Evolutionary conservation across 176 grass and related monocot genomes (phyloP).

Genomic region (Canna indica): DNA sequence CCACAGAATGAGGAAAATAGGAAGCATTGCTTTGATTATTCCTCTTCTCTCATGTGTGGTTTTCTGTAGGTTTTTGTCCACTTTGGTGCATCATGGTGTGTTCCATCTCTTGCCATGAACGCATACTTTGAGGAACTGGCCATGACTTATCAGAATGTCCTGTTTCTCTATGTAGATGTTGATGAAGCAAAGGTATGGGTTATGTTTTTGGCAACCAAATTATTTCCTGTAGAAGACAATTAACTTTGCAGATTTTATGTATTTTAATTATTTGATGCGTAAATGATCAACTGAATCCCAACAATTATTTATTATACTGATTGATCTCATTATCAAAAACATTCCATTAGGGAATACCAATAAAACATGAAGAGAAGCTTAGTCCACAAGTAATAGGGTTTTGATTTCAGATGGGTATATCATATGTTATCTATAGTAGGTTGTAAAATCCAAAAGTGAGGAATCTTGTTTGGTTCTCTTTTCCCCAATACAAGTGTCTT

Average conservation of each 20-base stretch:
- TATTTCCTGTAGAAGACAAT: background rate
- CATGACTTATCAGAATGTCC: slow-evolving; percentile 42
- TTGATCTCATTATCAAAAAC: no score
- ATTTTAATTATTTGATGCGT: background rate
- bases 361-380: no score
- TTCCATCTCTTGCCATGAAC: slow-evolving; percentile 89
- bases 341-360: no score
- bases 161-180: slow-evolving; percentile 83
- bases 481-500: background rate
- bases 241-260: background rate
- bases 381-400: no score
- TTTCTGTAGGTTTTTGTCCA: slow-evolving; percentile 56
- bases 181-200: slow-evolving; percentile 68
- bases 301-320: no score
- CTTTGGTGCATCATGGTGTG: slow-evolving; percentile 91
- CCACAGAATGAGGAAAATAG: background rate
- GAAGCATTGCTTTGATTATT: background rate
- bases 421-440: no score
- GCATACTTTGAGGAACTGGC: slow-evolving; percentile 83
- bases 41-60: no score
- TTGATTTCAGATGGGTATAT: no score
- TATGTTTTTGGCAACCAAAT: background rate
- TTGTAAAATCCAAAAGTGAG: no score
- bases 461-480: no score
- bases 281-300: background rate